Evolutionary conservation across 352 stramenopile species (phyloP).

Genomic region (Vaucheria bursata): DNA sequence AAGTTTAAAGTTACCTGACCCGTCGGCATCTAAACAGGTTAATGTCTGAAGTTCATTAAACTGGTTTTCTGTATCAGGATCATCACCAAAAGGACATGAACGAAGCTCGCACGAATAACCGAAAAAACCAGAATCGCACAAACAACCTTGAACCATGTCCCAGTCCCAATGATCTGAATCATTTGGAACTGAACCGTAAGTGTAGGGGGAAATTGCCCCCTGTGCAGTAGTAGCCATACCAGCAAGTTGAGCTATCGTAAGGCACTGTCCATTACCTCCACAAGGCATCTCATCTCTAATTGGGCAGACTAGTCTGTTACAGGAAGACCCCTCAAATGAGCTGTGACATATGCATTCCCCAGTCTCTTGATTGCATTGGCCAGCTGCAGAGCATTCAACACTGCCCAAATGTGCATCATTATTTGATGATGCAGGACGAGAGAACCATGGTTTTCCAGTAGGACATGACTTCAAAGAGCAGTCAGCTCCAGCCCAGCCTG

Average conservation of each 20-base stretch:
- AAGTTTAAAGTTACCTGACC: slow-evolving; percentile 56
- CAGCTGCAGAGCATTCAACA: slow-evolving; percentile 70
- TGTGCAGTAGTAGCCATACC: slow-evolving; percentile 21
- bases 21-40: slow-evolving; percentile 53
- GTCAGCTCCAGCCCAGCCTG: slow-evolving; percentile 69
- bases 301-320: slow-evolving; percentile 52
- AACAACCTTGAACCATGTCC: slow-evolving; percentile 56
- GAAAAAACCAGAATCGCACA: slow-evolving; percentile 65
- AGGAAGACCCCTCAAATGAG: slow-evolving; percentile 59
- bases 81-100: slow-evolving; percentile 64
- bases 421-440: slow-evolving; percentile 23
- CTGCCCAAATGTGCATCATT: slow-evolving; percentile 55
- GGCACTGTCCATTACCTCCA: slow-evolving; percentile 64
- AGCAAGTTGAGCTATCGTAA: slow-evolving; percentile 58
- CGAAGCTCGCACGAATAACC: slow-evolving; percentile 63
- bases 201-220: slow-evolving; percentile 16
- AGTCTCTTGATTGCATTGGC: slow-evolving; percentile 60
- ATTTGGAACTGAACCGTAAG: slow-evolving; percentile 39
- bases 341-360: slow-evolving; percentile 63
- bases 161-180: slow-evolving; percentile 46
- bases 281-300: background rate
- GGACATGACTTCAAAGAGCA: slow-evolving; percentile 75
- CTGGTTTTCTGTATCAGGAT: slow-evolving; percentile 63
- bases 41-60: slow-evolving; percentile 67
- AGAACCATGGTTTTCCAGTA: slow-evolving; percentile 54